phyloP scores from a whole-genome alignment of 2,329 filamentous ascomycete species.

The Botrytis cinerea region DNA sequence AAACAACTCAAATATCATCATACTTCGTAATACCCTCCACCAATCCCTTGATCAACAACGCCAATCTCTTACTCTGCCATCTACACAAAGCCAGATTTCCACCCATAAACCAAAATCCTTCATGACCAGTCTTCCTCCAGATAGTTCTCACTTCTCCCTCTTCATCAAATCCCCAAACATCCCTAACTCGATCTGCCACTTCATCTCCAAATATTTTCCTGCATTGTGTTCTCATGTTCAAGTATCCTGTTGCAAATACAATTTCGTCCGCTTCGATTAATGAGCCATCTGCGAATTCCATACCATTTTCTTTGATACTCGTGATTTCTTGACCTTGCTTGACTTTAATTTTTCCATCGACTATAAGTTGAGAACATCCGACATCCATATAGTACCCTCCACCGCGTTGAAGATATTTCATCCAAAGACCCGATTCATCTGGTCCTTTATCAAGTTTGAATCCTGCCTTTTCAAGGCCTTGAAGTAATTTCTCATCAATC shows the following conservation, averaged over 20 bases:
- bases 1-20: slow-evolving; percentile 28
- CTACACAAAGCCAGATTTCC: slow-evolving; percentile 53
- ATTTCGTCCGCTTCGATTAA: slow-evolving; percentile 54
- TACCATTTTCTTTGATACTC: slow-evolving; percentile 44
- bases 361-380: slow-evolving; percentile 53
- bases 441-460: slow-evolving; percentile 60
- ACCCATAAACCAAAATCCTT: slow-evolving; percentile 55
- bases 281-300: slow-evolving; percentile 49
- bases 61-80: slow-evolving; percentile 50
- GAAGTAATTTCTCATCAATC: slow-evolving; percentile 45
- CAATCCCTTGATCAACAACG: slow-evolving; percentile 51
- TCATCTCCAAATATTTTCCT: slow-evolving; percentile 53
- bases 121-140: slow-evolving; percentile 51
- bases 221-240: slow-evolving; percentile 55
- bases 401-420: slow-evolving; percentile 61
- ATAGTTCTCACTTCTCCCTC: slow-evolving; percentile 52
- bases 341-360: slow-evolving; percentile 55
- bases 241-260: slow-evolving; percentile 52
- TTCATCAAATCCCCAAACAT: slow-evolving; percentile 53
- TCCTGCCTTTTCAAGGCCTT: slow-evolving; percentile 55
- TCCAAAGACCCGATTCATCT: slow-evolving; percentile 53
- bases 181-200: slow-evolving; percentile 50
- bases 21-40: slow-evolving; percentile 44
- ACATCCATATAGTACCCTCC: slow-evolving; percentile 61
- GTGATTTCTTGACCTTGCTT: slow-evolving; percentile 50